A percentile compares a stretch with the other conserved stretches of the same genome.
Conservation (phyloP, 208 protist species). For the Acanthamoeba royreba region DNA sequence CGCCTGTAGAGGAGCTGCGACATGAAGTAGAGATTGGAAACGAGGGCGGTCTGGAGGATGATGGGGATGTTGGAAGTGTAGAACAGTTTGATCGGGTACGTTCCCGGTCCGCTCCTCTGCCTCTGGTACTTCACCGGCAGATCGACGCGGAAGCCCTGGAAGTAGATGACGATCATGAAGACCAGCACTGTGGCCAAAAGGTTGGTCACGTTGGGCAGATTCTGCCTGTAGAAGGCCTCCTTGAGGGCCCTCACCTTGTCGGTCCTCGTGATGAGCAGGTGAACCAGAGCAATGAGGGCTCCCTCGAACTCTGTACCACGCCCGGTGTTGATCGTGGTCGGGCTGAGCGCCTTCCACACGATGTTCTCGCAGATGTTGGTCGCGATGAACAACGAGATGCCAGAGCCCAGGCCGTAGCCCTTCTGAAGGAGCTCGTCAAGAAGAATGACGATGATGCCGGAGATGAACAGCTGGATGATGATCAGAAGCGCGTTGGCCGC, state of each 20-base stretch:
- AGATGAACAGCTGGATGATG: slow-evolving; percentile 96
- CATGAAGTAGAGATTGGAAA: slow-evolving; percentile 99
- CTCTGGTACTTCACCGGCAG: slow-evolving; percentile 87
- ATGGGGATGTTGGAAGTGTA: slow-evolving; percentile 99
- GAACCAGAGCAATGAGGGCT: slow-evolving; percentile 98
- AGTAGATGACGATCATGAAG: slow-evolving; percentile 99
- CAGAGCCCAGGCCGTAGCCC: slow-evolving; percentile 98
- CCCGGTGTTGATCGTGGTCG: slow-evolving; percentile 97
- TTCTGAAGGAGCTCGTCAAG: slow-evolving; percentile 99
- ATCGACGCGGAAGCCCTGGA: slow-evolving; percentile 98
- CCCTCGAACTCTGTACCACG: slow-evolving; percentile 78
- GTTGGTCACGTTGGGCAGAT: slow-evolving; percentile 99
- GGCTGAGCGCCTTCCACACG: slow-evolving; percentile 99
- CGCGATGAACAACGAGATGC: slow-evolving; percentile 99
- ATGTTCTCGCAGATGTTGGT: slow-evolving; percentile 99
- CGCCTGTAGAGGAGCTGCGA: slow-evolving; percentile 98
- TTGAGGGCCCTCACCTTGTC: slow-evolving; percentile 98
- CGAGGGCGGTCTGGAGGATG: slow-evolving; percentile 99
- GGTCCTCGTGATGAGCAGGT: slow-evolving; percentile 92
- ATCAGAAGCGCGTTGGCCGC: slow-evolving; percentile 93
- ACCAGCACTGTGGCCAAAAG: slow-evolving; percentile 98
- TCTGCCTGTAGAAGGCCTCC: slow-evolving; percentile 98
- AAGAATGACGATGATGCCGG: slow-evolving; percentile 98
- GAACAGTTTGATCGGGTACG: slow-evolving; percentile 99
- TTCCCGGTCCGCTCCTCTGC: slow-evolving; percentile 52